phyloP scores from a whole-genome alignment of 1,284 basidiomycete species.

The Heterobasidion occidentale region DNA sequence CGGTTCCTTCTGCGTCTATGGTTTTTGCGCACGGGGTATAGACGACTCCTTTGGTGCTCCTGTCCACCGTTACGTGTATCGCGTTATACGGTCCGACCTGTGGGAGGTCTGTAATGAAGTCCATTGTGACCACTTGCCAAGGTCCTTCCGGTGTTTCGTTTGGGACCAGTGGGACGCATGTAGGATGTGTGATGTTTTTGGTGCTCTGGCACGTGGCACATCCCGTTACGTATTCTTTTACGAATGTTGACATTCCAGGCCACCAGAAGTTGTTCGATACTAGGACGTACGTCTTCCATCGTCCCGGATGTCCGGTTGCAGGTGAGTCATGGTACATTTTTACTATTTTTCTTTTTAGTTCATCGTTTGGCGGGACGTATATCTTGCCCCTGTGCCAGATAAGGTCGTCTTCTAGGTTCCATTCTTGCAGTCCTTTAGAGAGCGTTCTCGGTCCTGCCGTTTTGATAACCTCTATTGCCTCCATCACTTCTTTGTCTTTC shows the following conservation, averaged over 20 bases:
- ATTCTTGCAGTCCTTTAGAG: constrained; percentile 11
- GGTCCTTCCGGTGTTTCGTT: too few species aligned
- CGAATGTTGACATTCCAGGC: constrained; percentile 18
- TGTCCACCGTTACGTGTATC: too few species aligned
- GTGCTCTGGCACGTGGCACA: constrained; percentile 20
- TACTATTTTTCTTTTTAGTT: constrained; percentile 17
- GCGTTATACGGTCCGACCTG: too few species aligned
- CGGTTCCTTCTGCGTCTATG: neutral
- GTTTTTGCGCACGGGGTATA: too few species aligned
- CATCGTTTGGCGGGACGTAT: constrained; percentile 17
- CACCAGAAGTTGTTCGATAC: constrained; percentile 24
- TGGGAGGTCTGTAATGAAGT: too few species aligned
- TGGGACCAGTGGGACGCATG: too few species aligned
- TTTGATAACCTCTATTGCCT: constrained; percentile 1
- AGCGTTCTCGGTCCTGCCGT: constrained; percentile 2
- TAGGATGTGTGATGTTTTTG: too few species aligned
- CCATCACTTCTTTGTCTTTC: neutral
- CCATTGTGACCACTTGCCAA: too few species aligned
- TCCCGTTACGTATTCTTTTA: constrained; percentile 16
- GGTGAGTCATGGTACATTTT: constrained; percentile 19
- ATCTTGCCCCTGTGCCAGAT: constrained; percentile 15
- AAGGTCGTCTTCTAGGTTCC: constrained; percentile 14
- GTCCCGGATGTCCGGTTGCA: constrained; percentile 28
- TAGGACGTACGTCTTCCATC: constrained; percentile 20
- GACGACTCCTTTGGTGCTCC: too few species aligned